These are phyloP conservation scores for Trichoderma breve DNA, from an alignment of 2,329 filamentous ascomycete species.

Conservation along the genomic window DNA sequence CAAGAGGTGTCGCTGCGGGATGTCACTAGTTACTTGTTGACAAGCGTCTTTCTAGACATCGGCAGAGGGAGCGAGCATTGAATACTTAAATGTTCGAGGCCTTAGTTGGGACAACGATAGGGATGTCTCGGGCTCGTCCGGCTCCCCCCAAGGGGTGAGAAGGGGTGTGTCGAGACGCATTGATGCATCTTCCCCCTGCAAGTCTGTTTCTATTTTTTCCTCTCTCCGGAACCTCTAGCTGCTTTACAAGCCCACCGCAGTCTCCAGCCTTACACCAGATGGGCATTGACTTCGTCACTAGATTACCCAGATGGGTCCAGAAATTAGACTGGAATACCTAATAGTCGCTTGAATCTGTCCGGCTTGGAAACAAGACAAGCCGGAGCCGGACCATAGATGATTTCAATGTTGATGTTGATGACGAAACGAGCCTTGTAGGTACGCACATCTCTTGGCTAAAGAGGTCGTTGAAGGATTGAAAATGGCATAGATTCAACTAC, in stretches of 20 bases:
- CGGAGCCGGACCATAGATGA: neutral
- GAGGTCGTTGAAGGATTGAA: neutral
- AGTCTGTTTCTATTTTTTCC: conserved; percentile 14
- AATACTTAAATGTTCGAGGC: neutral
- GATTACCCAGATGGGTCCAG: neutral
- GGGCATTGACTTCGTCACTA: conserved; percentile 7
- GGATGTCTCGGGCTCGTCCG: neutral
- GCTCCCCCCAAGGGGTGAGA: neutral
- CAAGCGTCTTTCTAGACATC: neutral
- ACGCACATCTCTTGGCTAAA: neutral
- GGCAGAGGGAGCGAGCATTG: neutral
- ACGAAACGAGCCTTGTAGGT: neutral
- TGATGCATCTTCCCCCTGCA: conserved; percentile 3
- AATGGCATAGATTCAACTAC: neutral
- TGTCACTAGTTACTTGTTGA: neutral
- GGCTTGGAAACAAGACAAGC: neutral
- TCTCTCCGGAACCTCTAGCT: neutral
- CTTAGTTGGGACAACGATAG: neutral
- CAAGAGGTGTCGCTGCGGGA: neutral
- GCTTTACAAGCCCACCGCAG: neutral
- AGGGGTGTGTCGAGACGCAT: neutral
- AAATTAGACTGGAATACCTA: neutral
- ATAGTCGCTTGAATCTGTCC: neutral
- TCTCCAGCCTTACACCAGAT: conserved; percentile 6
- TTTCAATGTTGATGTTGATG: neutral